A percentile compares a stretch with the other conserved stretches of the same genome.
These are phyloP conservation scores for Asterionellopsis glacialis DNA, from an alignment of 108 stramenopile species.

Conservation along the genomic window DNA sequence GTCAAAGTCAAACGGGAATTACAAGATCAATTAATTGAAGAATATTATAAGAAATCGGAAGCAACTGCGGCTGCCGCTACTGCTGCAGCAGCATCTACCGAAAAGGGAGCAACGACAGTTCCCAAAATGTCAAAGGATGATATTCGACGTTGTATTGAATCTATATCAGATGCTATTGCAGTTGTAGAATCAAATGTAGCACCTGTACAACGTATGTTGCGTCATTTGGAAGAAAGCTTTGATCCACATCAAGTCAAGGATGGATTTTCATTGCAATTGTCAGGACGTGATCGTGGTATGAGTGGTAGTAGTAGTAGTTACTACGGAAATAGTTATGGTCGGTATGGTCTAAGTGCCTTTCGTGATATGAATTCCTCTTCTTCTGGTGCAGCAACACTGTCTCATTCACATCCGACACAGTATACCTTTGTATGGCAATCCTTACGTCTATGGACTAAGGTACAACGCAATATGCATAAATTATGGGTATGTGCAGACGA, in stretches of 20 bases:
- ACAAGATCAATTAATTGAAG: conserved; percentile 20
- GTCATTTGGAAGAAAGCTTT: conserved; percentile 58
- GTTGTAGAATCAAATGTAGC: conserved; percentile 56
- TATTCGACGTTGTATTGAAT: conserved; percentile 52
- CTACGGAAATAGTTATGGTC: conserved; percentile 17
- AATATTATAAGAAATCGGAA: conserved; percentile 4
- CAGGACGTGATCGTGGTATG: conserved; percentile 11
- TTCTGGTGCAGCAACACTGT: conserved; percentile 57
- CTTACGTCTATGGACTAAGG: conserved; percentile 70
- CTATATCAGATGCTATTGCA: conserved; percentile 67
- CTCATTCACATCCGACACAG: conserved; percentile 76
- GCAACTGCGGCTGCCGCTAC: conserved; percentile 3
- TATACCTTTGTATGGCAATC: conserved; percentile 77
- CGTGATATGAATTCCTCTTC: conserved; percentile 5
- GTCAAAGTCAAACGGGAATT: conserved; percentile 24
- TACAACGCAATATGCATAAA: conserved; percentile 67
- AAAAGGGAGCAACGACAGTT: background rate
- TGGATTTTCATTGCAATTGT: conserved; percentile 29
- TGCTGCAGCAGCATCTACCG: too few relatives aligned
- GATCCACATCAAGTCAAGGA: conserved; percentile 30
- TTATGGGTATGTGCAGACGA: conserved; percentile 69
- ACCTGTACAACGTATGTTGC: conserved; percentile 65
- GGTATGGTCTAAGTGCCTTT: conserved; percentile 44
- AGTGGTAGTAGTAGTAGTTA: conserved; percentile 8
- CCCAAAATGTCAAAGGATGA: conserved; percentile 37